A percentile compares a stretch with the other conserved stretches of the same genome.
phyloP scores from a whole-genome alignment of 257 asterid genomes.

The Schizonepeta tenuifolia region DNA sequence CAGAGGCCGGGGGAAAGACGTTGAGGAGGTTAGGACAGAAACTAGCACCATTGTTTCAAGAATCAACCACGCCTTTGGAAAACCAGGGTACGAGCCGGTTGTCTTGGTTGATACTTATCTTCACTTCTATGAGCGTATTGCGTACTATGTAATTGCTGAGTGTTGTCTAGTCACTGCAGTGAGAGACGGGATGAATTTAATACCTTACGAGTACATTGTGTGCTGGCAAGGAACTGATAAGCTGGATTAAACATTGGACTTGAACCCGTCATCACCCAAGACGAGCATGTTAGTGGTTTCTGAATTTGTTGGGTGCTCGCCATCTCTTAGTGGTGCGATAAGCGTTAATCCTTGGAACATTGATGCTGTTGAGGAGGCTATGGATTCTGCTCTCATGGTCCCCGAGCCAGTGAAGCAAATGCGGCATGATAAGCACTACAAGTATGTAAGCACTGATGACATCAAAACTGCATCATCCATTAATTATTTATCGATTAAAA shows the following conservation, averaged over 20 bases:
- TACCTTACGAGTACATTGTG: conserved; percentile 81
- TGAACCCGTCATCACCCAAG: conserved; percentile 59
- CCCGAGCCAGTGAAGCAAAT: conserved; percentile 77
- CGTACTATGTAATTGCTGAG: conserved; percentile 73
- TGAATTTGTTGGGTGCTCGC: conserved; percentile 81
- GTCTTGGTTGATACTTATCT: conserved; percentile 67
- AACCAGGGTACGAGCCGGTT: conserved; percentile 72
- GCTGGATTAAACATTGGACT: conserved; percentile 55
- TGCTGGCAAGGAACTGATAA: conserved; percentile 73
- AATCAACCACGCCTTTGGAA: conserved; percentile 61
- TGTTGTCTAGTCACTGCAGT: conserved; percentile 92
- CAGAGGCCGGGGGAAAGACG: conserved; percentile 89
- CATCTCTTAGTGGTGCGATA: conserved; percentile 85
- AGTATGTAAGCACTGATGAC: conserved; percentile 78
- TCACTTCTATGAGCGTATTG: conserved; percentile 69
- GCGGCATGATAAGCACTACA: conserved; percentile 87
- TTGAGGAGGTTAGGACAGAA: conserved; percentile 71
- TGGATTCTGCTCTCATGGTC: conserved; percentile 70
- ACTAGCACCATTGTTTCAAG: conserved; percentile 66
- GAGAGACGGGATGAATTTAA: conserved; percentile 87
- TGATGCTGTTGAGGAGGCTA: conserved; percentile 81
- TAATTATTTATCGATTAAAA: too few species aligned
- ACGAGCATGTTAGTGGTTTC: conserved; percentile 85
- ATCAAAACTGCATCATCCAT: too few species aligned
- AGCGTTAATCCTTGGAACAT: conserved; percentile 88